Percentiles rank a stretch among this genome's conserved stretches.
phyloP scores from a whole-genome alignment of 169 alveolate genomes.

The Eimeria acervulina region DNA sequence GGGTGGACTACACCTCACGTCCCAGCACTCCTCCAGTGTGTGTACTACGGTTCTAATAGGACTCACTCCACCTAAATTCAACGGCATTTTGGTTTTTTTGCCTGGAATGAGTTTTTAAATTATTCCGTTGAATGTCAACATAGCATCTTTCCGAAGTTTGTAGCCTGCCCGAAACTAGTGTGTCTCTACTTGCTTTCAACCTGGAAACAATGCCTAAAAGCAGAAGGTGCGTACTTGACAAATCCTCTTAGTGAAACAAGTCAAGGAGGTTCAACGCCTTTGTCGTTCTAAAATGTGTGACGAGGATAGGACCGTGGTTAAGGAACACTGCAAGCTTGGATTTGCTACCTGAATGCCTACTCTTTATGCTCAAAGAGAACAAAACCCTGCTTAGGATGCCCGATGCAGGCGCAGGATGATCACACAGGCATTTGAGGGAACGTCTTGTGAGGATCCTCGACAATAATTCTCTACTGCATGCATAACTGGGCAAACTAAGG shows the following conservation, averaged over 20 bases:
- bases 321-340: not conserved
- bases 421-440: not conserved
- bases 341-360: not conserved
- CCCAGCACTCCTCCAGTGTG: not conserved
- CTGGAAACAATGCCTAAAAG: not conserved
- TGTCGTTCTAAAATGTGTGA: not conserved
- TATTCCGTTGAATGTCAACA: not conserved
- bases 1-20: not conserved
- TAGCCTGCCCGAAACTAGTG: not conserved
- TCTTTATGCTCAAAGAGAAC: not conserved
- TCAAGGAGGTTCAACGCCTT: not conserved
- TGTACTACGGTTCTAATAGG: not conserved
- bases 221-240: not conserved
- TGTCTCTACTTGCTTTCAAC: not conserved
- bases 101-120: not conserved
- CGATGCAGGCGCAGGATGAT: not conserved
- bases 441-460: not conserved
- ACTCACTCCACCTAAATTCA: not conserved
- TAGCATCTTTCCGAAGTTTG: not conserved
- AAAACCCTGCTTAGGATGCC: not conserved
- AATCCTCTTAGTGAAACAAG: not conserved
- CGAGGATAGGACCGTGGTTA: not conserved
- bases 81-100: not conserved
- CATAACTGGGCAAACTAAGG: not conserved
- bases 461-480: not conserved